These are phyloP conservation scores for Zymoseptoria ardabiliae DNA, from an alignment of 2,329 filamentous ascomycete species.

Conservation along the genomic window DNA sequence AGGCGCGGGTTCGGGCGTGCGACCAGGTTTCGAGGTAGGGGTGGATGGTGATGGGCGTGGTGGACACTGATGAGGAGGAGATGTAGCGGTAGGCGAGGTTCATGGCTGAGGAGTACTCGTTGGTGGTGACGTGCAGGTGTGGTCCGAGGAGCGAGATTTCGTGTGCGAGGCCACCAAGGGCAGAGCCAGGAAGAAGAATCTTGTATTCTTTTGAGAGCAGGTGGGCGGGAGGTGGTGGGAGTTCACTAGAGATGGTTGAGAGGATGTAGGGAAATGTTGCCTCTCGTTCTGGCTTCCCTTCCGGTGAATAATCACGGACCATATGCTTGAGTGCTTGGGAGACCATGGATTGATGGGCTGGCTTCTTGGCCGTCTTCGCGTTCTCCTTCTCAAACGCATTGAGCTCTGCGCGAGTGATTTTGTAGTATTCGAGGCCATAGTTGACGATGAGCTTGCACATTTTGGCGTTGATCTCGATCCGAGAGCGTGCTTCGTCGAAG, in stretches of 20 bases:
- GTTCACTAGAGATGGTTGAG: constrained; percentile 33
- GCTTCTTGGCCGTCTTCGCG: constrained; percentile 59
- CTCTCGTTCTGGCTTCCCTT: constrained; percentile 66
- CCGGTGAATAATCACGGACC: constrained; percentile 83
- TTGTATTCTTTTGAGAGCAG: constrained; percentile 26
- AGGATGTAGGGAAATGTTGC: constrained; percentile 59
- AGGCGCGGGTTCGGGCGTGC: constrained; percentile 56
- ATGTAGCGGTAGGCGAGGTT: constrained; percentile 70
- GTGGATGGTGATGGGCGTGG: constrained; percentile 61
- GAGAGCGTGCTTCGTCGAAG: constrained; percentile 37
- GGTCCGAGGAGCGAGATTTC: constrained; percentile 63
- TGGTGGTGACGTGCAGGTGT: constrained; percentile 63
- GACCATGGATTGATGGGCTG: constrained; percentile 4
- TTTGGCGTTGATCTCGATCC: constrained; percentile 75
- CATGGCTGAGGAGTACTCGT: constrained; percentile 88
- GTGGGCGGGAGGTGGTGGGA: constrained; percentile 6
- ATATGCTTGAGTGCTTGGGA: constrained; percentile 84
- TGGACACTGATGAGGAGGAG: constrained; percentile 53
- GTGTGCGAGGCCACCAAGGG: constrained; percentile 76
- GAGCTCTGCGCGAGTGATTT: constrained; percentile 11
- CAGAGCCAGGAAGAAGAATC: constrained; percentile 78
- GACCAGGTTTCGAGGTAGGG: constrained; percentile 65
- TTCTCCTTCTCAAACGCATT: constrained; percentile 10
- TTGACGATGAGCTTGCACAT: constrained; percentile 67
- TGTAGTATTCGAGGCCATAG: constrained; percentile 38